A percentile compares a stretch with the other conserved stretches of the same genome.
phyloP scores from a whole-genome alignment of 257 asterid species.

The Nicotiana attenuata region DNA sequence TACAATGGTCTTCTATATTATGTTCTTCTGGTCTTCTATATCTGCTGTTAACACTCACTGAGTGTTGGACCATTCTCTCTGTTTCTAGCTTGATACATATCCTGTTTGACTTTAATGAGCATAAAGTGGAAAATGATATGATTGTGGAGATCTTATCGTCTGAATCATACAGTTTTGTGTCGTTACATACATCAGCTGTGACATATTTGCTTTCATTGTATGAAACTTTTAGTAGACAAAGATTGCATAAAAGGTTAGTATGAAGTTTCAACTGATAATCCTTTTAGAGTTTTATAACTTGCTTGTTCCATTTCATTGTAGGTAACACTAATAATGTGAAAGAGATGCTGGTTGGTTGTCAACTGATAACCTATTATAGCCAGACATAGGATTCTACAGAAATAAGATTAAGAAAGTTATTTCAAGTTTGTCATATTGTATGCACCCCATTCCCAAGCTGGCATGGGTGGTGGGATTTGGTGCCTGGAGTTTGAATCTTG shows the following conservation, averaged over 20 bases:
- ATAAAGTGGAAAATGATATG: background rate
- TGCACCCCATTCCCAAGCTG: background rate
- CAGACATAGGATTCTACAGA: conserved; percentile 1
- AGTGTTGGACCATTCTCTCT: background rate
- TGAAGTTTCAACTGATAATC: background rate
- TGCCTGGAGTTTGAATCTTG: background rate
- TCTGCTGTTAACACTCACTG: background rate
- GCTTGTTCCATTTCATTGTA: background rate
- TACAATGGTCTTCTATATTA: background rate
- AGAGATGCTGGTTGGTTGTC: background rate
- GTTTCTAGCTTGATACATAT: background rate
- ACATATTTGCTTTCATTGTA: background rate
- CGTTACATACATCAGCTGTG: background rate
- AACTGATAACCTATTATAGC: background rate
- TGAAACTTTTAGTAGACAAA: background rate
- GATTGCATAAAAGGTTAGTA: background rate
- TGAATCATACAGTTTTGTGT: background rate
- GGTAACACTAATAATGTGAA: background rate
- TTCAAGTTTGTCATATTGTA: background rate
- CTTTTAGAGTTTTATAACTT: background rate
- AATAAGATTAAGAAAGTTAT: background rate
- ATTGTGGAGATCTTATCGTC: background rate
- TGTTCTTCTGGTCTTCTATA: background rate
- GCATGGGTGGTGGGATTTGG: too few species aligned
- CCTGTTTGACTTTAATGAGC: background rate